Percentiles rank a stretch among this genome's conserved stretches.
These are phyloP conservation scores for Suillus subaureus DNA, from an alignment of 768 basidiomycete species.

Conservation along the genomic window DNA sequence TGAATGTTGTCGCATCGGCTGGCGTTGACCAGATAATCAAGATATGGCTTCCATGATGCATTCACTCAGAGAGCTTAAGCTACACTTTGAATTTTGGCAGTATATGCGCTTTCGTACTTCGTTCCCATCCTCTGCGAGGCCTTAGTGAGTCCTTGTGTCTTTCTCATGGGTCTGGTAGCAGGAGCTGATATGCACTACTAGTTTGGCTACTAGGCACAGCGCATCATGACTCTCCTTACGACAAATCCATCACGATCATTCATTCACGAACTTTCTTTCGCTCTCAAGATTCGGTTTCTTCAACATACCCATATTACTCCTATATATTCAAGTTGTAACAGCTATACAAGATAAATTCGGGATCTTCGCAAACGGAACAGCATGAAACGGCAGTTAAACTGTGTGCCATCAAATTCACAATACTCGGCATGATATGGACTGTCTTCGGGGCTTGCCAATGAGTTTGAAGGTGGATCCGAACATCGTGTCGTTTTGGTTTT, in stretches of 20 bases:
- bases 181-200: slow-evolving; percentile 8
- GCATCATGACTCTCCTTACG: slow-evolving; percentile 24
- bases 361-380: not conserved
- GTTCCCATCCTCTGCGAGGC: slow-evolving; percentile 15
- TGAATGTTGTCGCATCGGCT: slow-evolving; percentile 71
- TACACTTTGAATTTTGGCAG: slow-evolving; percentile 10
- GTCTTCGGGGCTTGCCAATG: not conserved
- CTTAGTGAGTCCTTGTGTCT: slow-evolving; percentile 18
- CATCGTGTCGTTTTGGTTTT: not conserved
- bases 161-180: slow-evolving; percentile 13
- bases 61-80: slow-evolving; percentile 4
- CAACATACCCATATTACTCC: slow-evolving; percentile 38
- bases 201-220: slow-evolving; percentile 1
- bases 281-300: slow-evolving; percentile 19
- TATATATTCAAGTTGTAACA: slow-evolving; percentile 24
- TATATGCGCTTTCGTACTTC: slow-evolving; percentile 14
- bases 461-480: not conserved
- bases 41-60: slow-evolving; percentile 59
- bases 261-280: slow-evolving; percentile 15
- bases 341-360: slow-evolving; percentile 9
- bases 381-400: not conserved
- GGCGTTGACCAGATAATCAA: slow-evolving; percentile 70
- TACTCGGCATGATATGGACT: not conserved
- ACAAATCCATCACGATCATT: slow-evolving; percentile 37
- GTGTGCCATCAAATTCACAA: not conserved